These are phyloP conservation scores for Calonectria honghensis DNA, from an alignment of 2,329 filamentous ascomycete genomes.

Conservation along the genomic window DNA sequence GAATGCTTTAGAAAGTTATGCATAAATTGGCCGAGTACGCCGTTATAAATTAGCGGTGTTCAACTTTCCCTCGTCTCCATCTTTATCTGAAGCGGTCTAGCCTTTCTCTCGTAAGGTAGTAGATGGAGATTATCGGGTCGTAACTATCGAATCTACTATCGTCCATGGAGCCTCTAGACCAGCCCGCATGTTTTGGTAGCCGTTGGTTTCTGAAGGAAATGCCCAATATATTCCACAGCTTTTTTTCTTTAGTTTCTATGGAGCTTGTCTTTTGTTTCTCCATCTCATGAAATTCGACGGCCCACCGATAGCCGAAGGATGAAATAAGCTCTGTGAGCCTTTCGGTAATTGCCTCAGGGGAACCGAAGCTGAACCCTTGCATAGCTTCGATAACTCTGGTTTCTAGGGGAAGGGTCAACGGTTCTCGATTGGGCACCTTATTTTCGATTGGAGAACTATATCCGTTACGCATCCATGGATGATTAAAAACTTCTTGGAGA, in stretches of 20 bases:
- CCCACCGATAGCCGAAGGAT: conserved; percentile 93
- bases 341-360: conserved; percentile 85
- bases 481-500: conserved; percentile 92
- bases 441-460: conserved; percentile 92
- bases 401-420: conserved; percentile 88
- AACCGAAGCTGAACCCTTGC: conserved; percentile 98
- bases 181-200: conserved; percentile 91
- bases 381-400: conserved; percentile 89
- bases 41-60: neutral
- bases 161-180: conserved; percentile 87
- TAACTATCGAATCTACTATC: conserved; percentile 94
- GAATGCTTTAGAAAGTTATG: too few relatives aligned
- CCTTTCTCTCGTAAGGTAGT: conserved; percentile 96
- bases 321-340: conserved; percentile 90
- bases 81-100: neutral
- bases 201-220: conserved; percentile 91
- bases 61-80: too few relatives aligned
- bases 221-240: conserved; percentile 81
- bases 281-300: conserved; percentile 80
- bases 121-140: conserved; percentile 92
- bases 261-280: conserved; percentile 74
- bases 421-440: conserved; percentile 87
- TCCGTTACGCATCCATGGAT: conserved; percentile 96
- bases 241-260: conserved; percentile 76
- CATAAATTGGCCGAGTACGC: too few relatives aligned